phyloP scores from a whole-genome alignment of 176 grass and related monocot genomes.

The Triticum urartu region DNA sequence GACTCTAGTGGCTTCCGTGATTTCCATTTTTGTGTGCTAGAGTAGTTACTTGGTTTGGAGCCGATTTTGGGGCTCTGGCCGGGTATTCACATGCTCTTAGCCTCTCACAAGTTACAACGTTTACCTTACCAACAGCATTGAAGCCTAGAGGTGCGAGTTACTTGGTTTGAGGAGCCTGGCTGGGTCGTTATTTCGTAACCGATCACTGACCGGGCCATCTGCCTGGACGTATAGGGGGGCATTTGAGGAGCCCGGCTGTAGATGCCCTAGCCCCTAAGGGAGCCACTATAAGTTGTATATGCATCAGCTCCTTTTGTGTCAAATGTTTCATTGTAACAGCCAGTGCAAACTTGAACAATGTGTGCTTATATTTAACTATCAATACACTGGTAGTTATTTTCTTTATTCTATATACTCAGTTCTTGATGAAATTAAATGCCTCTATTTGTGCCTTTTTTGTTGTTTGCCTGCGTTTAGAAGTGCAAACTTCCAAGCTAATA shows the following conservation, averaged over 20 bases:
- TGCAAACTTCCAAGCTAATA: not conserved
- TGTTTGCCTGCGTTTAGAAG: not conserved
- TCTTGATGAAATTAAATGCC: not conserved
- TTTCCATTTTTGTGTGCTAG: not conserved
- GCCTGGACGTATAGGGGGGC: too few relatives aligned
- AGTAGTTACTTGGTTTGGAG: not conserved
- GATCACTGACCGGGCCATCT: too few relatives aligned
- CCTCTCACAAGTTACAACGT: not conserved
- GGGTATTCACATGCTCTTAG: not conserved
- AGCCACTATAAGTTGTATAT: not conserved
- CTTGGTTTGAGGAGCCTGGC: too few relatives aligned
- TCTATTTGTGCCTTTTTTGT: not conserved
- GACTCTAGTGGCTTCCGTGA: not conserved
- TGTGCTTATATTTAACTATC: not conserved
- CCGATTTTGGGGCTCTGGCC: not conserved
- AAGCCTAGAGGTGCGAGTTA: not conserved
- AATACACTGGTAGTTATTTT: not conserved
- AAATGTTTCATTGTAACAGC: not conserved
- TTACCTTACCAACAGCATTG: not conserved
- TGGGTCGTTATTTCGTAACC: too few relatives aligned
- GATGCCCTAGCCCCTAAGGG: too few relatives aligned
- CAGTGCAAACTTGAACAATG: not conserved
- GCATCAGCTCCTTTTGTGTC: not conserved
- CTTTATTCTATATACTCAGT: not conserved
- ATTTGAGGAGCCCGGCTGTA: too few relatives aligned